Conservation (phyloP, 1,284 basidiomycete species). For the Boletus semigastroideus region DNA sequence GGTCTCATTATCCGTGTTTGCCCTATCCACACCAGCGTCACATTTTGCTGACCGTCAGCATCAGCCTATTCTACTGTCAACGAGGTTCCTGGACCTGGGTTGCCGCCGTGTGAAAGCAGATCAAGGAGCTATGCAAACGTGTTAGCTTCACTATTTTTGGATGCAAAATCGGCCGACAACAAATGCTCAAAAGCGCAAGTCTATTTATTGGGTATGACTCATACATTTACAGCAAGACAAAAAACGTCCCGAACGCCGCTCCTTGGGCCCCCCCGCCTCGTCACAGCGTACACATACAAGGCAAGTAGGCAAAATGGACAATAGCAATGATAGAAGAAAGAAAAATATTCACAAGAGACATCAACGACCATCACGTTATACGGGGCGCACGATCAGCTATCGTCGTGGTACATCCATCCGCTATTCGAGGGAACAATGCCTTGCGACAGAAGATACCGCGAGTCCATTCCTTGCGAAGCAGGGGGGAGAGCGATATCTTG, state of each 20-base stretch:
- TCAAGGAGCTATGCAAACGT: no score
- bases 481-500: slow-evolving; percentile 15
- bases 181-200: slow-evolving; percentile 4
- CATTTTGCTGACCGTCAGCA: not conserved
- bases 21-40: slow-evolving; percentile 5
- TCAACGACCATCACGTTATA: not conserved
- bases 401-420: slow-evolving; percentile 19
- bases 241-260: slow-evolving; percentile 23
- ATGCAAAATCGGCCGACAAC: not conserved
- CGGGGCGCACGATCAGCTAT: slow-evolving; percentile 12
- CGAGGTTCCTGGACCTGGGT: not conserved
- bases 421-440: slow-evolving; percentile 9
- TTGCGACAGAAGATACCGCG: slow-evolving; percentile 15
- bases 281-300: slow-evolving; percentile 27
- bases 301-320: slow-evolving; percentile 19
- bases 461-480: slow-evolving; percentile 12
- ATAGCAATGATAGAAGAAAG: not conserved
- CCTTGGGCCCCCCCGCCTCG: slow-evolving; percentile 12
- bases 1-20: not conserved
- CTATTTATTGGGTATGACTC: slow-evolving; percentile 29
- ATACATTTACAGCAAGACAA: not conserved
- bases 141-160: not conserved
- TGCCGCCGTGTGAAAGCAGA: not conserved
- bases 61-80: not conserved
- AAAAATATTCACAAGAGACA: slow-evolving; percentile 13